Evolutionary conservation across 352 stramenopile species (phyloP).

Genomic region (Globisporangium acanthophoron): DNA sequence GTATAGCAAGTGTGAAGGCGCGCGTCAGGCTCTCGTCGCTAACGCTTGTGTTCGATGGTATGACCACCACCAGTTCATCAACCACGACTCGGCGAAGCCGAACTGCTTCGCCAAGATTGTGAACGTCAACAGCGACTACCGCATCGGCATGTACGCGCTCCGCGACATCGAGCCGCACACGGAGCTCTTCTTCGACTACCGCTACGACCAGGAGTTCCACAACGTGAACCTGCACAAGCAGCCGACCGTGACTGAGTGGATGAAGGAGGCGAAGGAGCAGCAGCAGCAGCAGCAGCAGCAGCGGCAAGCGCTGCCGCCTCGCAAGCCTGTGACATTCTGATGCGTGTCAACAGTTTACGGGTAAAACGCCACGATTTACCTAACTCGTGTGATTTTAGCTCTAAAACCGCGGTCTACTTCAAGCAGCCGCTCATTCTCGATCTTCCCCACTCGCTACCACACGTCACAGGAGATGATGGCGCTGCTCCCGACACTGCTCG

Average conservation of each 20-base stretch:
- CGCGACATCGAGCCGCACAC: slow-evolving; percentile 85
- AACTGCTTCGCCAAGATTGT: slow-evolving; percentile 90
- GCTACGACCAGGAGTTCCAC: slow-evolving; percentile 69
- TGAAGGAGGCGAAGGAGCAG: slow-evolving; percentile 32
- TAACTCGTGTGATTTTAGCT: background rate
- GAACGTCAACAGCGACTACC: slow-evolving; percentile 89
- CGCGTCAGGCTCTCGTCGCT: background rate
- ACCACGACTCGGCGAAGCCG: slow-evolving; percentile 72
- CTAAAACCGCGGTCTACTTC: background rate
- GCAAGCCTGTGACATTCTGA: slow-evolving; percentile 6
- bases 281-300: background rate
- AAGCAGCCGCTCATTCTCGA: background rate
- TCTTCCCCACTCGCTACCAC: background rate
- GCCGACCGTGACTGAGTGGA: slow-evolving; percentile 59
- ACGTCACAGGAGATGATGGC: background rate
- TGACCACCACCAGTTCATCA: slow-evolving; percentile 69
- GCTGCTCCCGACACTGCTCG: background rate
- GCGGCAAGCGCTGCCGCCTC: background rate
- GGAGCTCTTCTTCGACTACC: slow-evolving; percentile 88
- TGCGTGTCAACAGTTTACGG: background rate
- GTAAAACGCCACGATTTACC: background rate
- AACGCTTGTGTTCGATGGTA: background rate
- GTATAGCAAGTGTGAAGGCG: background rate
- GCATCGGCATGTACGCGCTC: slow-evolving; percentile 91
- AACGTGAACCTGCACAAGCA: slow-evolving; percentile 54